Conservation (phyloP, 257 asterid species). For the Fraxinus pennsylvanica region DNA sequence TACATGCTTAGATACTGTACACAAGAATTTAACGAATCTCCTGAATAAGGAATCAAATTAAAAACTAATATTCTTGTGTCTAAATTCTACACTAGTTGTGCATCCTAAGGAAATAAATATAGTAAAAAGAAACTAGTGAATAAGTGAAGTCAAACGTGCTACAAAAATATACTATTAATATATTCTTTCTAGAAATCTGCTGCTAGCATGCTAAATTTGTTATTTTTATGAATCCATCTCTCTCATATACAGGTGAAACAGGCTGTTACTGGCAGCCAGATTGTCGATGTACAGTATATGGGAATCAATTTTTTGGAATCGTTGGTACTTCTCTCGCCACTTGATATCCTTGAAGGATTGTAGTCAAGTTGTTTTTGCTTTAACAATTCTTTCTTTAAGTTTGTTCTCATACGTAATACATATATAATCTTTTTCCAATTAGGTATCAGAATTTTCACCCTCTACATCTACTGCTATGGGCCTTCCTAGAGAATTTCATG, state of each 20-base stretch:
- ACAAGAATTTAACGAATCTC: neutral
- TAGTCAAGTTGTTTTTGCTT: slow-evolving; percentile 22
- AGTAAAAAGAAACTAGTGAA: neutral
- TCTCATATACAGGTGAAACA: slow-evolving; percentile 67
- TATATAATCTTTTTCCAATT: slow-evolving; percentile 14
- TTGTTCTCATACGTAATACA: slow-evolving; percentile 9
- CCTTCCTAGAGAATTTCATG: slow-evolving; percentile 93
- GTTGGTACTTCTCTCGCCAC: slow-evolving; percentile 52
- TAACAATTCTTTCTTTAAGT: slow-evolving; percentile 6
- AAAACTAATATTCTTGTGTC: neutral
- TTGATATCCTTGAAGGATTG: slow-evolving; percentile 14
- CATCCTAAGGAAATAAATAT: neutral
- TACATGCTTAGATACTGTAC: neutral
- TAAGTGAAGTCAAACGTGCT: neutral
- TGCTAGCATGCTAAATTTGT: slow-evolving; percentile 18
- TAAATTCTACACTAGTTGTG: neutral
- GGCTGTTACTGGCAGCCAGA: slow-evolving; percentile 70
- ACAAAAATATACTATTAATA: neutral
- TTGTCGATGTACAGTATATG: slow-evolving; percentile 68
- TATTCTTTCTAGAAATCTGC: slow-evolving; percentile 20
- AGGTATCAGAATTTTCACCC: slow-evolving; percentile 97
- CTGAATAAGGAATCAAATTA: neutral
- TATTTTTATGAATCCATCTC: slow-evolving; percentile 1
- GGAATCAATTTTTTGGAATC: slow-evolving; percentile 81
- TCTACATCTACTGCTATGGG: slow-evolving; percentile 89